Evolutionary conservation across 768 basidiomycete genomes (phyloP).

Genomic region (Suillus subaureus): DNA sequence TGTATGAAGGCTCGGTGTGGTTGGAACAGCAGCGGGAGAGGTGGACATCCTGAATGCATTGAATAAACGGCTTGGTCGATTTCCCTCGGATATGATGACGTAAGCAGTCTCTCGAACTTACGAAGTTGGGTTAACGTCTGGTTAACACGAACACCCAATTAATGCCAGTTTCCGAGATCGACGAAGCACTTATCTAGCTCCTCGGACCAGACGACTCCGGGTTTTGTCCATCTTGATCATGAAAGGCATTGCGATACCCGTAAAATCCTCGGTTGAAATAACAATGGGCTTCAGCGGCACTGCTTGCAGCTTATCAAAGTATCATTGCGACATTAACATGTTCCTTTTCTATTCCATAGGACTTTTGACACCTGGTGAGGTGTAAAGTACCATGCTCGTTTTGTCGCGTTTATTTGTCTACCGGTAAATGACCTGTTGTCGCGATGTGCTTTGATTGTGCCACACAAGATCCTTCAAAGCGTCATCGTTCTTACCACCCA

Average conservation of each 20-base stretch:
- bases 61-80: no score
- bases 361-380: neutral
- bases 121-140: no score
- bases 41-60: slow-evolving; percentile 23
- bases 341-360: neutral
- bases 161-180: no score
- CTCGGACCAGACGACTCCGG: no score
- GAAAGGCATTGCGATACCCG: neutral
- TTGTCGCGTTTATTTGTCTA: neutral
- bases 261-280: neutral
- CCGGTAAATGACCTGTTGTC: neutral
- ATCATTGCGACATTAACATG: neutral
- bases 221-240: no score
- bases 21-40: slow-evolving; percentile 29
- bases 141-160: neutral
- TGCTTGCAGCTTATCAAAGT: neutral
- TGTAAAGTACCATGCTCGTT: neutral
- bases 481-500: no score
- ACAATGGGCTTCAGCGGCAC: neutral
- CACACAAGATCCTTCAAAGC: neutral
- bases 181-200: no score
- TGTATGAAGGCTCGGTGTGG: slow-evolving; percentile 31
- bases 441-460: neutral
- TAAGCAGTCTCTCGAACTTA: no score
- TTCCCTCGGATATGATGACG: no score